Evolutionary conservation across 2,329 filamentous ascomycete species (phyloP), one percentile per base, ranked within the genome.

Genomic region (Hypoxylon sp.): DNA sequence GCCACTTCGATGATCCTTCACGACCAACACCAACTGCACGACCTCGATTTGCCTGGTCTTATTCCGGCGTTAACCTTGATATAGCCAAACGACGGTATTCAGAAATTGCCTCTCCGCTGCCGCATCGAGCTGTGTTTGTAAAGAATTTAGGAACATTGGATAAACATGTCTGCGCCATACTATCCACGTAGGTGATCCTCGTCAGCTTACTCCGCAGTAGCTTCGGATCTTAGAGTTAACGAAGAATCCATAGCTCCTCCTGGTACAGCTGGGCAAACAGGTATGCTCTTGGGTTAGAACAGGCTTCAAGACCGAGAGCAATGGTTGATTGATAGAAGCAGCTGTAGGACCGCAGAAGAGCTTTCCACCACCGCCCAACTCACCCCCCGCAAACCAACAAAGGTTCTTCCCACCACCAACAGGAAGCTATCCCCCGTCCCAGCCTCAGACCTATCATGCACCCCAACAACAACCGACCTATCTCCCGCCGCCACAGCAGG

Each of bases 291-390:
- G 24, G 42, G 39, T 50, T 44, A 27, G 35, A 59, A 46, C 68
- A 51, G 63, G 58, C 46, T n/a, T n/a, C 51, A 65, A 19, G 63
- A 72, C 73, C 21, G 56, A 62, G 8, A 72, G 70, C 32, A 71
- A 68, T 32, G 56, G 68, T 57, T 71, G 71, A 44, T 72, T 75
- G 11, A 75, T 70, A 32, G 62, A 64, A 70, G 46, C 55, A 39
- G 21, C 42, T 44, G 35, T 62, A 76, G 72, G 69, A 71, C 71
- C 68, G 27, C 77, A 82, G 65, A 81, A 81, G 54, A 81, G 79
- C 67, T 85, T 84, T 72, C 82, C 83, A 50, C 79, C 80, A 52
- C 84, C 84, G 17, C 83, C 84, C 31, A 82, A 80, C 4, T 86
- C 84, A 21, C 81, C 84, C 53, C 83, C 84, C 2, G 81, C 82